These are phyloP conservation scores for Monilinia vaccinii-corymbosi DNA, from an alignment of 2,329 filamentous ascomycete genomes.

Conservation along the genomic window DNA sequence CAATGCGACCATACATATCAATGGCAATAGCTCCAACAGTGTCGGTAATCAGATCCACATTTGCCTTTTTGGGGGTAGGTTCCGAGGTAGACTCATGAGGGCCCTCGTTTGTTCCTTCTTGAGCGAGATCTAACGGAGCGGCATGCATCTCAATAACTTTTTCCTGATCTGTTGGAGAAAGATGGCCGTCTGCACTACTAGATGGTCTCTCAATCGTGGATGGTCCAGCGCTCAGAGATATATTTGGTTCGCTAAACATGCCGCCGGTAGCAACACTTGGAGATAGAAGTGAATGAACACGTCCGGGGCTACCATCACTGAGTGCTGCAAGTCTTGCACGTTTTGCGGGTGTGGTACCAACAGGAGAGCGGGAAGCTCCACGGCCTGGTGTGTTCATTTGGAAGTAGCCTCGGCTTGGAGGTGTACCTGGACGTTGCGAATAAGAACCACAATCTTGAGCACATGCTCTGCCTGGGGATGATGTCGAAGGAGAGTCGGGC, in stretches of 20 bases:
- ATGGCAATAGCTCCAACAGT: constrained; percentile 95
- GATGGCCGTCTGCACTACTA: constrained; percentile 23
- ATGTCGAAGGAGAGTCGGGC: constrained; percentile 43
- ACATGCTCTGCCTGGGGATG: constrained; percentile 17
- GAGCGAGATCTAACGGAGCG: constrained; percentile 13
- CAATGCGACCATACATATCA: constrained; percentile 76
- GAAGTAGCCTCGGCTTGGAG: constrained; percentile 1
- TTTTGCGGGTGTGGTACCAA: constrained; percentile 20
- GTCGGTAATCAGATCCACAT: constrained; percentile 67
- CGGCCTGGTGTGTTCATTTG: constrained; percentile 12
- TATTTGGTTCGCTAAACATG: constrained; percentile 16
- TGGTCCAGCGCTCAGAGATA: constrained; percentile 13
- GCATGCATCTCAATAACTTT: constrained; percentile 7
- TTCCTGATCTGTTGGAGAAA: constrained; percentile 15
- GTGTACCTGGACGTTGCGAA: constrained; percentile 8
- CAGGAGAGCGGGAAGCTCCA: constrained; percentile 14
- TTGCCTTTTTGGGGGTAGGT: constrained; percentile 12
- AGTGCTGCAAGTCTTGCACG: constrained; percentile 19
- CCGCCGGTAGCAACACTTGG: constrained; percentile 14
- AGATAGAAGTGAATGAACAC: constrained; percentile 25
- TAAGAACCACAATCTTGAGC: constrained; percentile 10
- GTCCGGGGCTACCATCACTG: constrained; percentile 20
- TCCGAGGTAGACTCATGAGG: constrained; percentile 8
- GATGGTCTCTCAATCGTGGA: constrained; percentile 7
- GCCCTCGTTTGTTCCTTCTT: constrained; percentile 20